Evolutionary conservation across 495 filamentous ascomycete genomes (phyloP), one percentile per base, ranked within the genome.

Genomic region (Aspergillus diversus): DNA sequence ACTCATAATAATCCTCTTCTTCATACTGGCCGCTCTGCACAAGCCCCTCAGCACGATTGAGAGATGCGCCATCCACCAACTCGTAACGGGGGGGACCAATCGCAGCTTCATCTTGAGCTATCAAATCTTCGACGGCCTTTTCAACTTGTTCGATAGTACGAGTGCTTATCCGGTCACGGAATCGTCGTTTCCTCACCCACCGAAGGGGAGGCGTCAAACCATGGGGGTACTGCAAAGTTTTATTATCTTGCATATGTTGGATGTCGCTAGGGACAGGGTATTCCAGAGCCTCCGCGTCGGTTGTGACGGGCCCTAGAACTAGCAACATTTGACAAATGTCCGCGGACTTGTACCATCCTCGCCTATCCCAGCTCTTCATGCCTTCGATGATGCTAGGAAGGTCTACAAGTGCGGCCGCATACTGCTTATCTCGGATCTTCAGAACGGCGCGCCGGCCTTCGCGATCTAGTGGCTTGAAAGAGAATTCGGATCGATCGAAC

Each of bases 301-400:
- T 87, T 11, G 81, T 68, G 31, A 96, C 86, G 35, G 70, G 78
- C 4, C 90, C 90, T 59, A 93, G 83, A 0, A 97, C 90, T 34
- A 96, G 76, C 4, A 98, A 81, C 91, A 99, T 97, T 80, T 99
- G 96, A 63, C 89, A 95, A 7, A 99, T 87, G 75, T 99, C 96
- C 4, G 91, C 91, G 5, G 89, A 90, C 77, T 99, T 99, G 80
- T 92, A 93, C 86, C 93, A 95, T 27, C 88, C 85, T 62, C 89
- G 91, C 71, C 88, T 89, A 69, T 98, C 95, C 89, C 95, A 97
- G 56, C 89, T 93, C 77, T 99, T 99, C 88, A 96, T 96, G 8
- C 88, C 90, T 75, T 99, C 95, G 2, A 96, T 86, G 60, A 99
- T 89, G 65, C 89, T 94, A 0, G 95, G 95, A 11, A 99, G 79